Conservation (phyloP, 78 protist species). For the Guillardia theta region DNA sequence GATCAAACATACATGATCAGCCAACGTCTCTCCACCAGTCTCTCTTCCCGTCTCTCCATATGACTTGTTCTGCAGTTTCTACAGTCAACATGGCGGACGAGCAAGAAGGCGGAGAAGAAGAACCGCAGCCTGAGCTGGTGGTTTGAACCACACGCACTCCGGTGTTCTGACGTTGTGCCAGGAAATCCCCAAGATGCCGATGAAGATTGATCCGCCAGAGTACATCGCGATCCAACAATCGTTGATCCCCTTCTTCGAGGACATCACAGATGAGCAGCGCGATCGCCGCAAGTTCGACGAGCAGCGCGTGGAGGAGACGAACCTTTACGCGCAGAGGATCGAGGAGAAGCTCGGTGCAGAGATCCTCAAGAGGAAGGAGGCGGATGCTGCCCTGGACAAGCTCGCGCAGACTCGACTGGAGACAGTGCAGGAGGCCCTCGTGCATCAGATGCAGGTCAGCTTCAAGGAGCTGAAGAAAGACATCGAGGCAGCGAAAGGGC, state of each 20-base stretch:
- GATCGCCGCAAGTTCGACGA: constrained; percentile 16
- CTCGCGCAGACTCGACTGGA: constrained; percentile 21
- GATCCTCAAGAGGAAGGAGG: neutral
- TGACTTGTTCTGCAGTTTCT: neutral
- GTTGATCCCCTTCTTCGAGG: neutral
- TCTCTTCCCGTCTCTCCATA: neutral
- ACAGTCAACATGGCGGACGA: neutral
- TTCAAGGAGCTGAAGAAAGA: neutral
- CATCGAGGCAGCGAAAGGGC: neutral
- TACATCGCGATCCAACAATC: neutral
- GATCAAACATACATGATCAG: neutral
- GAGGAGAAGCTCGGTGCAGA: neutral
- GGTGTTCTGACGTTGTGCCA: too few species aligned
- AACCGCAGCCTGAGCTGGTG: neutral
- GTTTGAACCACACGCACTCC: too few species aligned
- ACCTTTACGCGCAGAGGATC: neutral
- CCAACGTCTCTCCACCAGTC: neutral
- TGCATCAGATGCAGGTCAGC: neutral
- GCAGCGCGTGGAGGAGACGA: constrained; percentile 7
- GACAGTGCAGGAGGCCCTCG: neutral
- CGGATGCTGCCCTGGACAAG: constrained; percentile 4
- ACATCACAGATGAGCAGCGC: neutral
- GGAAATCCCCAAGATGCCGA: neutral
- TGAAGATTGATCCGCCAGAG: neutral
- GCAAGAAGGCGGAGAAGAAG: neutral